These are phyloP conservation scores for Yamadazyma ubonensis DNA, from an alignment of 805 yeast species.

Conservation along the genomic window DNA sequence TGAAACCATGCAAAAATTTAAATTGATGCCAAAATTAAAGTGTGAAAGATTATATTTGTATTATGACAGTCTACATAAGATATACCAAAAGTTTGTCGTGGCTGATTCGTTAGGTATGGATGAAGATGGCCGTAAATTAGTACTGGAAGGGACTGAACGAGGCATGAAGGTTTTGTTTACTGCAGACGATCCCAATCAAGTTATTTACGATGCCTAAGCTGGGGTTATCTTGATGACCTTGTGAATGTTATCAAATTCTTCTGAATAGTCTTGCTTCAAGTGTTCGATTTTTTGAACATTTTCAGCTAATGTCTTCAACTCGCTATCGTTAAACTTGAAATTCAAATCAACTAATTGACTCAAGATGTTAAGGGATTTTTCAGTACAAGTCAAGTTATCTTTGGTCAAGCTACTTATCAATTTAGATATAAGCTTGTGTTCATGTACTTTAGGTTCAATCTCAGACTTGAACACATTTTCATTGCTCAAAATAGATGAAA, in stretches of 20 bases:
- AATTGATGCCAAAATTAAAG: slow-evolving; percentile 52
- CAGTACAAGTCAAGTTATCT: slow-evolving; percentile 52
- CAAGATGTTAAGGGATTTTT: slow-evolving; percentile 54
- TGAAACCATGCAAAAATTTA: slow-evolving; percentile 55
- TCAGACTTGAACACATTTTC: slow-evolving; percentile 38
- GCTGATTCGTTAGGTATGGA: slow-evolving; percentile 38
- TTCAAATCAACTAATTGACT: slow-evolving; percentile 41
- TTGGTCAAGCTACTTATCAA: slow-evolving; percentile 30
- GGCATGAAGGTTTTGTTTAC: slow-evolving; percentile 49
- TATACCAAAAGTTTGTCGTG: slow-evolving; percentile 26
- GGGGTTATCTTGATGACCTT: slow-evolving; percentile 29
- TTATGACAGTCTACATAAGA: slow-evolving; percentile 38
- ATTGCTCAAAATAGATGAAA: slow-evolving; percentile 60
- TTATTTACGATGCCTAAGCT: slow-evolving; percentile 20
- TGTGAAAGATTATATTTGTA: slow-evolving; percentile 45
- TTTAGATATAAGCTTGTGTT: slow-evolving; percentile 30
- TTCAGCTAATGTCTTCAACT: slow-evolving; percentile 32
- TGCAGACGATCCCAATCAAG: slow-evolving; percentile 50
- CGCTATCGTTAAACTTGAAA: slow-evolving; percentile 47
- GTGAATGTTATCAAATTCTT: slow-evolving; percentile 52
- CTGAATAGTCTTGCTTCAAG: slow-evolving; percentile 49
- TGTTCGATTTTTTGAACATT: slow-evolving; percentile 39
- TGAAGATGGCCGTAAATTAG: slow-evolving; percentile 42
- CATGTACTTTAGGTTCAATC: slow-evolving; percentile 38
- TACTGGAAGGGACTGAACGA: slow-evolving; percentile 51